A percentile compares a stretch with the other conserved stretches of the same genome.
These are phyloP conservation scores for Paxillus ammoniavirescens DNA, from an alignment of 768 basidiomycete species.

Conservation along the genomic window DNA sequence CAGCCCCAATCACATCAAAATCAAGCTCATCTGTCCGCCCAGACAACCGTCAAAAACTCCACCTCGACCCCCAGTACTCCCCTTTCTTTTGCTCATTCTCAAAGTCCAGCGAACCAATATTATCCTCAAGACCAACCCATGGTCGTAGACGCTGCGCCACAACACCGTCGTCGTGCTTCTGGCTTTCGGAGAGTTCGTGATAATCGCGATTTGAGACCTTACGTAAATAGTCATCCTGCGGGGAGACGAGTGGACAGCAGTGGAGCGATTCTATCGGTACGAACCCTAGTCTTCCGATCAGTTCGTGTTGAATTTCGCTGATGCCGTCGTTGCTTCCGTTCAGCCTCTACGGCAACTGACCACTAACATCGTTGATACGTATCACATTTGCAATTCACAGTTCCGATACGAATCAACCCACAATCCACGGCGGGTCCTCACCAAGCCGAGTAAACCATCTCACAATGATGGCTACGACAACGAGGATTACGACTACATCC, in stretches of 20 bases:
- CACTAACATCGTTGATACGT: conserved; percentile 89
- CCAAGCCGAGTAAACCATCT: conserved; percentile 93
- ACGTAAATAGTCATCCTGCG: conserved; percentile 56
- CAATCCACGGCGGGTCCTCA: conserved; percentile 94
- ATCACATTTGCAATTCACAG: conserved; percentile 89
- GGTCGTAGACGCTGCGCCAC: conserved; percentile 60
- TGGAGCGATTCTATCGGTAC: conserved; percentile 78
- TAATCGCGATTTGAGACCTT: conserved; percentile 74
- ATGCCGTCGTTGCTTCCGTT: conserved; percentile 1
- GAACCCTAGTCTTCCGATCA: conserved; percentile 30
- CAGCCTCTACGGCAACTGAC: conserved; percentile 73
- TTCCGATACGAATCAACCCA: conserved; percentile 94
- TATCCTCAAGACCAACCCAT: conserved; percentile 68
- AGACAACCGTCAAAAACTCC: conserved; percentile 50
- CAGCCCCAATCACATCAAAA: conserved; percentile 49
- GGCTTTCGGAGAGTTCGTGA: conserved; percentile 82
- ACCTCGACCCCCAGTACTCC: conserved; percentile 72
- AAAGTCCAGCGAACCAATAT: conserved; percentile 50
- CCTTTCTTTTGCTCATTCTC: conserved; percentile 60
- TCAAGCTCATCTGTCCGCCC: conserved; percentile 51
- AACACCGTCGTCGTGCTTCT: conserved; percentile 62
- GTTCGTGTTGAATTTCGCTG: conserved; percentile 6
- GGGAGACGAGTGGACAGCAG: conserved; percentile 77
- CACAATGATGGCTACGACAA: conserved; percentile 99
- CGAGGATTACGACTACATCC: conserved; percentile 98